Evolutionary conservation across 2,329 filamentous ascomycete species (phyloP).

Genomic region (Sarocladium kiliense): DNA sequence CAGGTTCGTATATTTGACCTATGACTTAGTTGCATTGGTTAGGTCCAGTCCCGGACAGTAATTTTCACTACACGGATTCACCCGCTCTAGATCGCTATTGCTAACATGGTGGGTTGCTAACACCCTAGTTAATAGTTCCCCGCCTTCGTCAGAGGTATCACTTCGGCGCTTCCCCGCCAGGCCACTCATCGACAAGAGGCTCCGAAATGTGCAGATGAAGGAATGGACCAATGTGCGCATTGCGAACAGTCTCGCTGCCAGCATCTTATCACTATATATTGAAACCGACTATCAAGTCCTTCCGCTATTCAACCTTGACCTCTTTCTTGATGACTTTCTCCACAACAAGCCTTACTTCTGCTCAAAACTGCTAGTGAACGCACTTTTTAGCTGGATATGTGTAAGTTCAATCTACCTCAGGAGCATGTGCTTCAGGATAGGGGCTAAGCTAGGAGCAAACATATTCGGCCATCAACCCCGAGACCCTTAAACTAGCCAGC

Average conservation of each 20-base stretch:
- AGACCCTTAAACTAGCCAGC: neutral
- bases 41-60: too few relatives aligned
- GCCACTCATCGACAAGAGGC: neutral
- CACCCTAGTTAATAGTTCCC: too few relatives aligned
- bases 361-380: neutral
- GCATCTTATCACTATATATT: neutral
- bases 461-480: neutral
- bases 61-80: neutral
- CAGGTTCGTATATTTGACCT: too few relatives aligned
- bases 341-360: neutral
- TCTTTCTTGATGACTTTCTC: neutral
- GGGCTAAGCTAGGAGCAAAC: neutral
- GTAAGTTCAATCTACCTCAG: neutral
- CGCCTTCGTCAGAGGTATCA: neutral
- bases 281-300: neutral
- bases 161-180: neutral
- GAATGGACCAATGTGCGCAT: neutral
- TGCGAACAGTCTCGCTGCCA: neutral
- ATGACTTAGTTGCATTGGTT: too few relatives aligned
- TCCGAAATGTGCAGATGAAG: neutral
- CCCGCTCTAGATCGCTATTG: neutral
- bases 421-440: too few relatives aligned
- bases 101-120: too few relatives aligned
- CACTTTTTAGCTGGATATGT: neutral
- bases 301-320: neutral